Conservation (phyloP, 1,284 basidiomycete species). For the Sporisorium sorghi region DNA sequence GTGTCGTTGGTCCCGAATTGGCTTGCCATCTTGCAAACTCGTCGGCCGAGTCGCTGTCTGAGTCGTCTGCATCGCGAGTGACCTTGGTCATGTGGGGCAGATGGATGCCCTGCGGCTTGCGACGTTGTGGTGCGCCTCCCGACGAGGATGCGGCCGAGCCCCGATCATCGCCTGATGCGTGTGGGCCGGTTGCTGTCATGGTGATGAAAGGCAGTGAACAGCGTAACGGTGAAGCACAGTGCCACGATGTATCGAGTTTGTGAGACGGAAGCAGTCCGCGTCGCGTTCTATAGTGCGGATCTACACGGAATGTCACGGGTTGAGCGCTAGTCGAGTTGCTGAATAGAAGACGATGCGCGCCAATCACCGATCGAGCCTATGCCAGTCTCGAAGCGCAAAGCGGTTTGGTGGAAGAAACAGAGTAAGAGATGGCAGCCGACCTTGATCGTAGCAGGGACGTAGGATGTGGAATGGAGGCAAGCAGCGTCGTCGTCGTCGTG, state of each 20-base stretch:
- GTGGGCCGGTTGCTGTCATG: slow-evolving; percentile 5
- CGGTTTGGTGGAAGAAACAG: neutral
- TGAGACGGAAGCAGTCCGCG: neutral
- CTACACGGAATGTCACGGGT: neutral
- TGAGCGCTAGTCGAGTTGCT: neutral
- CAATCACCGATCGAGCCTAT: neutral
- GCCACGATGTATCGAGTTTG: neutral
- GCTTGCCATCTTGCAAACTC: slow-evolving; percentile 39
- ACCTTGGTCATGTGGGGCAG: slow-evolving; percentile 48
- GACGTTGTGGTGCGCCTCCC: slow-evolving; percentile 14
- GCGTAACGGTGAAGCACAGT: neutral
- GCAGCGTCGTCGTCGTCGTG: too few species aligned
- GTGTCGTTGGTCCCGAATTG: slow-evolving; percentile 57
- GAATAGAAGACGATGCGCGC: neutral
- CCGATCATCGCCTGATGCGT: neutral
- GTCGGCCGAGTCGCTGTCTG: slow-evolving; percentile 50
- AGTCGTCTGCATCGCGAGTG: slow-evolving; percentile 26
- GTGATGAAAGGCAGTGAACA: neutral
- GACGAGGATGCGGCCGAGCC: neutral
- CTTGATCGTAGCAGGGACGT: neutral
- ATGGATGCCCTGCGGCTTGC: slow-evolving; percentile 28
- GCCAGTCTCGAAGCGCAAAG: neutral
- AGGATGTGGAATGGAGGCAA: too few species aligned
- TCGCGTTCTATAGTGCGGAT: neutral
- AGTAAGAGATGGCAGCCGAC: neutral